phyloP scores from a whole-genome alignment of 2,329 filamentous ascomycete species.

The Bipolaris bicolor region DNA sequence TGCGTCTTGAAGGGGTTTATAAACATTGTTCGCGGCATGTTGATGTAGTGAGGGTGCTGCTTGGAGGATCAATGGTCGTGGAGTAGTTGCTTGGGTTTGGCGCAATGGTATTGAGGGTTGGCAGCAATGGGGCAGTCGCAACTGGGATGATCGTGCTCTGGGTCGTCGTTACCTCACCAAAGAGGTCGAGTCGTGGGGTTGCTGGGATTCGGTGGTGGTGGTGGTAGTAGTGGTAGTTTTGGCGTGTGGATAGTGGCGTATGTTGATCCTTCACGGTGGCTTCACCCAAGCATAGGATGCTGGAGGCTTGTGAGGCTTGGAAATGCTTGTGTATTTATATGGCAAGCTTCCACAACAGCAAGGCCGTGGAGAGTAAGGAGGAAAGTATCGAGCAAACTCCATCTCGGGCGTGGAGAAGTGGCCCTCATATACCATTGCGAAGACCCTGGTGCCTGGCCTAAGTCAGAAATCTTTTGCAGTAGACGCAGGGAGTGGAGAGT shows the following conservation, averaged over 20 bases:
- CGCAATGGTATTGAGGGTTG: constrained; percentile 9
- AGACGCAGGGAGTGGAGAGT: constrained; percentile 16
- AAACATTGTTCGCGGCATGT: constrained; percentile 49
- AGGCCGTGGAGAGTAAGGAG: constrained; percentile 1
- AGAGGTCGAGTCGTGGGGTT: constrained; percentile 5
- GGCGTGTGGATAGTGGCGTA: not conserved
- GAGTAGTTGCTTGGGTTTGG: constrained; percentile 21
- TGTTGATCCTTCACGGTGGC: constrained; percentile 25
- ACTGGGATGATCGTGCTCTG: constrained; percentile 11
- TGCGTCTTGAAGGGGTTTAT: constrained; percentile 59
- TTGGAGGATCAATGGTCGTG: constrained; percentile 3
- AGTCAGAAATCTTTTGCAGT: constrained; percentile 12
- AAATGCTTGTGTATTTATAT: constrained; percentile 33
- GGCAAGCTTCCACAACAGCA: constrained; percentile 8
- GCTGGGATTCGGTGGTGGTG: constrained; percentile 1
- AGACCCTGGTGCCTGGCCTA: constrained; percentile 2
- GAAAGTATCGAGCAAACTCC: constrained; percentile 3
- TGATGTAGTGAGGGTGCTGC: constrained; percentile 24
- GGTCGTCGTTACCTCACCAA: not conserved
- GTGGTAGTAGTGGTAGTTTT: not conserved
- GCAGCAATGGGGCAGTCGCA: constrained; percentile 13
- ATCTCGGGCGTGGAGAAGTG: not conserved
- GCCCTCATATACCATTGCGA: constrained; percentile 9
- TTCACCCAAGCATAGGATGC: constrained; percentile 26
- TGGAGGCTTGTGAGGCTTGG: constrained; percentile 33